phyloP scores from a whole-genome alignment of 2,329 filamentous ascomycete genomes.

The Trematosphaeria pertusa region DNA sequence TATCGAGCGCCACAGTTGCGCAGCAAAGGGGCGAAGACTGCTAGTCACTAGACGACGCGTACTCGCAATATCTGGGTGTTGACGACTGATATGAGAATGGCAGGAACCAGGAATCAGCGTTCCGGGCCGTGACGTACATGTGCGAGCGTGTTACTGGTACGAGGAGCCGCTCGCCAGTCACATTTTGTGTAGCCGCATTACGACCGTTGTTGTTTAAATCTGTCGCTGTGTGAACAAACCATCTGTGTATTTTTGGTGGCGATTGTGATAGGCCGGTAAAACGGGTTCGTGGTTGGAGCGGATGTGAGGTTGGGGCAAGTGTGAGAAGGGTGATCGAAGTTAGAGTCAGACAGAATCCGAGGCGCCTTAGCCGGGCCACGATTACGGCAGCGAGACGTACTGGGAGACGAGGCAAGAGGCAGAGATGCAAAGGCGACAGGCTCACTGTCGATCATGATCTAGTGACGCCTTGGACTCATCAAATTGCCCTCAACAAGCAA shows the following conservation, averaged over 20 bases:
- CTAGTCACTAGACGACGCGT: neutral
- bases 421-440: too few species aligned
- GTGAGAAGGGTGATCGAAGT: too few species aligned
- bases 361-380: too few species aligned
- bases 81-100: neutral
- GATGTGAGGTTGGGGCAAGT: too few species aligned
- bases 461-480: too few species aligned
- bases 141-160: constrained; percentile 2
- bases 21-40: constrained; percentile 12
- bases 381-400: too few species aligned
- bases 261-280: neutral
- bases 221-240: neutral
- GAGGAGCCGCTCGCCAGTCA: constrained; percentile 1
- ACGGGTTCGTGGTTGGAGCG: too few species aligned
- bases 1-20: constrained; percentile 26
- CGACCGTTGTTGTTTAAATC: neutral
- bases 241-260: neutral
- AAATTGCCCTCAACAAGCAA: too few species aligned
- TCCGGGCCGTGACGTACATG: constrained; percentile 6
- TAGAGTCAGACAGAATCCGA: too few species aligned
- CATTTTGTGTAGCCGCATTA: neutral
- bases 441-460: too few species aligned
- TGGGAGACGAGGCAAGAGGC: too few species aligned
- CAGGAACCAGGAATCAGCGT: neutral
- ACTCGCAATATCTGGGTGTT: neutral